Base-by-base conservation (phyloP, 2,329 filamentous ascomycete genomes). In the Penicillium fuscoglaucum region DNA sequence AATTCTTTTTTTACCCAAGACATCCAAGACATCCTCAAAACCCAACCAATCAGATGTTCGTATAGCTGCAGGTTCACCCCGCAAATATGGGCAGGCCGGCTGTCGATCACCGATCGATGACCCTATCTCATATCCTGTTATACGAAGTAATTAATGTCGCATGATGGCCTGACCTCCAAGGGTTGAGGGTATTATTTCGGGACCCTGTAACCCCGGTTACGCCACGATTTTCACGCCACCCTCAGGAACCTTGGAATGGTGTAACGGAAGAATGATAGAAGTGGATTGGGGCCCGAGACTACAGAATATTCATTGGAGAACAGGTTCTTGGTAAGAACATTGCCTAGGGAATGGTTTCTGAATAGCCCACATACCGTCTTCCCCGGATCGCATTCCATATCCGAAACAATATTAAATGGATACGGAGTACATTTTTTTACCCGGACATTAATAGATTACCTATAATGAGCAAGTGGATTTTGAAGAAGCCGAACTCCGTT, bases 11-110 rank as follows among this genome's bases (percentile, higher is more conserved):
- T 48, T 24, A 31, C 41, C 47, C 17, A 51, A 55, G 53, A 55
- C 53, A 31, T 49, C 47, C 17, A 55, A 55, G 53, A 55, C 53
- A 55, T 51, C 21, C 35, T 41, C 45, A 41, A 49, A 55, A 55
- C 53, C 45, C 53, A 35, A 41, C 53, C 45, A 55, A 55, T 55
- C 44, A 24, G 35, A 28, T 31, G 2, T 1, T 35, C 1, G 29
- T 43, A 19, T n/a, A 51, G 21, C 45, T 51, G 6, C 29, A 50
- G 46, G 13, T 28, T 55, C 53, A 55, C 53, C 53, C 45, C 53
- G 46, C 53, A 51, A 55, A 37, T 35, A 17, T 43, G 19, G 37
- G 28, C 45, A 41, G 33, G 19, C 19, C 41, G 31, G 19, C 6
- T 41, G 52, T 49, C 52, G 52, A 55, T 55, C 44, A 26, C 21